phyloP scores from a whole-genome alignment of 1,284 basidiomycete species.

The Ustilago trichophora region DNA sequence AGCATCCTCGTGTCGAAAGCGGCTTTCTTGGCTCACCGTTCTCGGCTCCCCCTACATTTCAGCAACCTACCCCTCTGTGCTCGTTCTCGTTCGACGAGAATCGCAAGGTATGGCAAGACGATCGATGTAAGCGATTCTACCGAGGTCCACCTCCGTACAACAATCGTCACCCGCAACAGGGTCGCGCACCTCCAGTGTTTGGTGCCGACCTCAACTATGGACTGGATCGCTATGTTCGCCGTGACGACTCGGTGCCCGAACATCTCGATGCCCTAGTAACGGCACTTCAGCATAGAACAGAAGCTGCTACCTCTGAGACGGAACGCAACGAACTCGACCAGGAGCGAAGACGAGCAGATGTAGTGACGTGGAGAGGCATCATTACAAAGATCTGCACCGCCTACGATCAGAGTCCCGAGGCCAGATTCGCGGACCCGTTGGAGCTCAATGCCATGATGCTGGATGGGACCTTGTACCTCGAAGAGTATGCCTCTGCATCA shows the following conservation, averaged over 20 bases:
- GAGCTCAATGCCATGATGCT: slow-evolving; percentile 58
- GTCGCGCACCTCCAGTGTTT: slow-evolving; percentile 10
- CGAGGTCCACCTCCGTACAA: slow-evolving; percentile 43
- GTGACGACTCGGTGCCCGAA: slow-evolving; percentile 72
- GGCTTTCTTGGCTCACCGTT: slow-evolving; percentile 14
- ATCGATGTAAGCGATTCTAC: slow-evolving; percentile 42
- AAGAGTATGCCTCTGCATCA: slow-evolving; percentile 76
- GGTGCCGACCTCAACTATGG: slow-evolving; percentile 65
- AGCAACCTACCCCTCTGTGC: slow-evolving; percentile 40
- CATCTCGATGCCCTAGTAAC: slow-evolving; percentile 46
- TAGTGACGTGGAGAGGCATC: slow-evolving; percentile 87
- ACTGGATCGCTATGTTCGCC: slow-evolving; percentile 73
- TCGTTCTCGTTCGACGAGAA: slow-evolving; percentile 53
- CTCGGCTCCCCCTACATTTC: slow-evolving; percentile 24
- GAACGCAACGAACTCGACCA: slow-evolving; percentile 25
- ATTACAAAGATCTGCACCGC: slow-evolving; percentile 76
- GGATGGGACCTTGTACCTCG: slow-evolving; percentile 79
- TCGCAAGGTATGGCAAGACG: slow-evolving; percentile 46
- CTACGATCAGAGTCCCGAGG: slow-evolving; percentile 32
- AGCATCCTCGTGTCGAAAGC: slow-evolving; percentile 15
- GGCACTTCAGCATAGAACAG: slow-evolving; percentile 40
- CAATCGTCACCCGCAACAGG: slow-evolving; percentile 14
- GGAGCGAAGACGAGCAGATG: slow-evolving; percentile 65
- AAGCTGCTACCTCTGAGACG: not conserved
- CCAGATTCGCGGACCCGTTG: slow-evolving; percentile 72